Evolutionary conservation across 306 rosid genomes (phyloP).

Genomic region (Begonia masoniana): DNA sequence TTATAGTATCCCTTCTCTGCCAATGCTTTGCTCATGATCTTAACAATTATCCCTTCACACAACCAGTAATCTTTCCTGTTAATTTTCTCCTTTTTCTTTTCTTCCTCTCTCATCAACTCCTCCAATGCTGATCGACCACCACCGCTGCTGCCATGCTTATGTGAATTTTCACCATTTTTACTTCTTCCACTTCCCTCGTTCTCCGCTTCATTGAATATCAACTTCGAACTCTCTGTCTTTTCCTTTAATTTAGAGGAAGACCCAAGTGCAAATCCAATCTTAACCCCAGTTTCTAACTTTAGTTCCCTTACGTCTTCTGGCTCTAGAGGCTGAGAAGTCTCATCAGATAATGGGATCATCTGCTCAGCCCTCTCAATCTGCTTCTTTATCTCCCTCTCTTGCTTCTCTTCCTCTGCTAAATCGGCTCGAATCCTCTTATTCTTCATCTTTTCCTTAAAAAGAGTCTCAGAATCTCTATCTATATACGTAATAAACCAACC

Average conservation of each 20-base stretch:
- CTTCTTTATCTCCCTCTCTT: constrained; percentile 67
- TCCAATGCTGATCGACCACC: constrained; percentile 38
- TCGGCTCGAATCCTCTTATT: constrained; percentile 53
- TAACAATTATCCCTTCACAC: constrained; percentile 61
- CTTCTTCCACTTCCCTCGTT: neutral
- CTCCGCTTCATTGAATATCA: constrained; percentile 54
- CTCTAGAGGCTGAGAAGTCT: constrained; percentile 21
- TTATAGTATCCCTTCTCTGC: constrained; percentile 82
- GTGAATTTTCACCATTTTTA: neutral
- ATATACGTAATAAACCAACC: constrained; percentile 93
- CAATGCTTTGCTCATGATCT: constrained; percentile 82
- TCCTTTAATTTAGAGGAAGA: constrained; percentile 29
- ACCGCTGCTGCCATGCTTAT: constrained; percentile 26
- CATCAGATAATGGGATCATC: constrained; percentile 22
- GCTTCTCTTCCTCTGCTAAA: constrained; percentile 79
- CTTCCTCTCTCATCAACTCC: constrained; percentile 77
- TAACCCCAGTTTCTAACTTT: constrained; percentile 47
- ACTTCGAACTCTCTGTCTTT: constrained; percentile 25
- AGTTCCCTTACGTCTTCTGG: constrained; percentile 31
- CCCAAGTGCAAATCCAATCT: constrained; percentile 67
- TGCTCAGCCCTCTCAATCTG: constrained; percentile 73
- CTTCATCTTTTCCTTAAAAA: constrained; percentile 73
- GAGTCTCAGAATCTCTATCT: constrained; percentile 62
- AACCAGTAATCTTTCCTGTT: constrained; percentile 89
- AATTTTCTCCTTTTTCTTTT: constrained; percentile 68